Evolutionary conservation across 495 filamentous ascomycete genomes (phyloP).

Genomic region (Neurospora pannonica): DNA sequence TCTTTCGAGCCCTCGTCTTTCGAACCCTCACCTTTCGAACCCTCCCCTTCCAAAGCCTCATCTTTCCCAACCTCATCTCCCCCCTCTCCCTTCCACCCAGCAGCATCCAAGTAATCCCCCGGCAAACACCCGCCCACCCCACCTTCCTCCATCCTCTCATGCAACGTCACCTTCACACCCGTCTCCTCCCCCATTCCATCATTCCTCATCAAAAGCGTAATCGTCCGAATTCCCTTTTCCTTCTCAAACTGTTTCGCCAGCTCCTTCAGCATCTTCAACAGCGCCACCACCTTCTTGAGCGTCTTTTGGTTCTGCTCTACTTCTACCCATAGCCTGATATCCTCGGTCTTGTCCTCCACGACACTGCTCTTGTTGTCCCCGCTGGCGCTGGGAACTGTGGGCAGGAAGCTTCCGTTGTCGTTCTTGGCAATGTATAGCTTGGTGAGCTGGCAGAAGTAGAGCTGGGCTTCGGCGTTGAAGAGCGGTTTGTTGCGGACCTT

Average conservation of each 20-base stretch:
- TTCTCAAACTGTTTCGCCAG: neutral
- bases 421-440: constrained; percentile 14
- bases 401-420: constrained; percentile 1
- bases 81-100: neutral
- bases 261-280: constrained; percentile 6
- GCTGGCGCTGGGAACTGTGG: neutral
- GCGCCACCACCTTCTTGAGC: neutral
- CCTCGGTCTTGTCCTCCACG: neutral
- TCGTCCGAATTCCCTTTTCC: neutral
- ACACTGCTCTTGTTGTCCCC: neutral
- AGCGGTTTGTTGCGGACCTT: neutral
- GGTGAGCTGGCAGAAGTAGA: constrained; percentile 12
- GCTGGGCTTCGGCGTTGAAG: constrained; percentile 10
- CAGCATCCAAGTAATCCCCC: neutral
- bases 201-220: neutral
- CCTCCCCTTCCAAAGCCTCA: neutral
- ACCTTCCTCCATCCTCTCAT: neutral
- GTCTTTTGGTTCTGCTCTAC: neutral
- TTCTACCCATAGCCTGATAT: neutral
- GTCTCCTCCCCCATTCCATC: constrained; percentile 6
- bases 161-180: constrained; percentile 3
- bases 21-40: too few species aligned
- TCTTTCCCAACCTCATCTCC: neutral
- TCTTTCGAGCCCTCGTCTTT: neutral
- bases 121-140: constrained; percentile 2